Conservation (phyloP, 768 basidiomycete genomes). For the Tephrocybe sp. region DNA sequence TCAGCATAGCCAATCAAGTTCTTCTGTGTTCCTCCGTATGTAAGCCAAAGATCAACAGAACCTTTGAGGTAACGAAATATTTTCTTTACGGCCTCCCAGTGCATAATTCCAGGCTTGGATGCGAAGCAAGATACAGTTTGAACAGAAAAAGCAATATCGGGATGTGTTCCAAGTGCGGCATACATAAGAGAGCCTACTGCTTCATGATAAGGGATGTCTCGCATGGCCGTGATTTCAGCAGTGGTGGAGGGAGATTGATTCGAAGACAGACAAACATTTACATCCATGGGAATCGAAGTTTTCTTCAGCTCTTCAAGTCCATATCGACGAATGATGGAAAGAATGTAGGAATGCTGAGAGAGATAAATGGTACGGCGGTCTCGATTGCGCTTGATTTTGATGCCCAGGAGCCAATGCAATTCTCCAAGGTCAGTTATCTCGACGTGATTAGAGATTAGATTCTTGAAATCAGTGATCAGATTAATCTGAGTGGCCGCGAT, state of each 20-base stretch:
- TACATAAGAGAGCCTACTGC: no score
- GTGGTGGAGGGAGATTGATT: slow-evolving; percentile 13
- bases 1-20: slow-evolving; percentile 20
- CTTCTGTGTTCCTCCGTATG: slow-evolving; percentile 10
- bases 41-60: background rate
- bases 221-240: slow-evolving; percentile 18
- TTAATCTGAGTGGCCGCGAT: slow-evolving; percentile 7
- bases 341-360: slow-evolving; percentile 21
- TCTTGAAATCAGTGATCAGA: slow-evolving; percentile 16
- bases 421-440: slow-evolving; percentile 26
- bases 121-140: background rate
- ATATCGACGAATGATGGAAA: background rate
- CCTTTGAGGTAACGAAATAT: slow-evolving; percentile 1
- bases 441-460: slow-evolving; percentile 13
- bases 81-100: slow-evolving; percentile 4
- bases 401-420: no score
- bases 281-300: slow-evolving; percentile 4
- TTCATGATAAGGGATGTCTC: slow-evolving; percentile 20
- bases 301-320: slow-evolving; percentile 3
- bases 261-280: background rate
- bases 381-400: slow-evolving; percentile 17
- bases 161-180: slow-evolving; percentile 17
- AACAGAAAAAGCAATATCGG: slow-evolving; percentile 20
- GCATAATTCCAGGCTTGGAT: background rate
- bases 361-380: slow-evolving; percentile 5